Evolutionary conservation across 768 basidiomycete genomes (phyloP).

Genomic region (Cytidiella melzeri): DNA sequence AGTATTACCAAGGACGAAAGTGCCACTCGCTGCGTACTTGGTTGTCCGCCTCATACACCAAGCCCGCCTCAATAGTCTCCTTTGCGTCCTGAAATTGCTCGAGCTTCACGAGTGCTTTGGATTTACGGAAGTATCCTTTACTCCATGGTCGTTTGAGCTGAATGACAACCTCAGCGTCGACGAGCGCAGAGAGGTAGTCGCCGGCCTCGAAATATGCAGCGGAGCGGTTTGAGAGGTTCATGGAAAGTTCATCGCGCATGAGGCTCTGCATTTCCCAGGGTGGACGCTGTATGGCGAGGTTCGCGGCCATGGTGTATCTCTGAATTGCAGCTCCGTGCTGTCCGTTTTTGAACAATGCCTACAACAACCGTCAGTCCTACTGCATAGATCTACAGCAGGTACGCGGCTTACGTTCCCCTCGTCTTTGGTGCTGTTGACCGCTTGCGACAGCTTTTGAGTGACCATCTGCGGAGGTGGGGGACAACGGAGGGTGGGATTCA

Average conservation of each 20-base stretch:
- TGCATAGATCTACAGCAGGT: too few species aligned
- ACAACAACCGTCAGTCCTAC: slow-evolving; percentile 18
- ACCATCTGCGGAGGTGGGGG: slow-evolving; percentile 78
- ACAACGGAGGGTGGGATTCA: slow-evolving; percentile 66
- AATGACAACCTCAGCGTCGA: slow-evolving; percentile 90
- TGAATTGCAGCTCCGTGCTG: slow-evolving; percentile 65
- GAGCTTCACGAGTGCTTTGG: slow-evolving; percentile 80
- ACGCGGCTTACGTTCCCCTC: slow-evolving; percentile 79
- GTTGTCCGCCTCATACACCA: slow-evolving; percentile 77
- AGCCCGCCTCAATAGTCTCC: slow-evolving; percentile 74
- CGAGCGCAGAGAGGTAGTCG: slow-evolving; percentile 71
- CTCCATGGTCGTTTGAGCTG: slow-evolving; percentile 81
- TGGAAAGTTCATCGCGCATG: slow-evolving; percentile 86
- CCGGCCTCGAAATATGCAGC: slow-evolving; percentile 76
- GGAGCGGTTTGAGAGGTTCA: slow-evolving; percentile 86
- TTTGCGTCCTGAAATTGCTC: slow-evolving; percentile 65
- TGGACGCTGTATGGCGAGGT: slow-evolving; percentile 72
- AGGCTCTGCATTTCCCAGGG: slow-evolving; percentile 84
- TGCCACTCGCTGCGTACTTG: slow-evolving; percentile 31
- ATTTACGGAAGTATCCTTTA: slow-evolving; percentile 94
- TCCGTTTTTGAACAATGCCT: slow-evolving; percentile 77
- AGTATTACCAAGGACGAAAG: not conserved
- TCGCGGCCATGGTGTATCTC: slow-evolving; percentile 74
- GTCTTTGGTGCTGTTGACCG: slow-evolving; percentile 78
- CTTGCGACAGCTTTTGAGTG: slow-evolving; percentile 67